phyloP scores from a whole-genome alignment of 306 rosid species.

The Vigna hirtella region DNA sequence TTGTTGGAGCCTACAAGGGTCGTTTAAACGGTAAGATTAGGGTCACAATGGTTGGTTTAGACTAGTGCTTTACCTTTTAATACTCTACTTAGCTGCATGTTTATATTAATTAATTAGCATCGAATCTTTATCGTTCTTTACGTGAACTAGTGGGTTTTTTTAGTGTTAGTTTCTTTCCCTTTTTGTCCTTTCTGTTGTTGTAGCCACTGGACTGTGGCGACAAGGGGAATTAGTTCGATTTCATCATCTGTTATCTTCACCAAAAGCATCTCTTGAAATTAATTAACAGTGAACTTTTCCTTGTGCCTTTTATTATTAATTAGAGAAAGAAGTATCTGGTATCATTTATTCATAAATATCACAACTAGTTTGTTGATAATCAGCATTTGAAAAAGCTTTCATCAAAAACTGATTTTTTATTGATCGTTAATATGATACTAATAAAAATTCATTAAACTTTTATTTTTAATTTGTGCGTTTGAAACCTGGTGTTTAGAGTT shows the following conservation, averaged over 20 bases:
- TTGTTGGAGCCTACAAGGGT: conserved; percentile 16
- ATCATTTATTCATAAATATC: too few relatives aligned
- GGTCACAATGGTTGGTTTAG: not conserved
- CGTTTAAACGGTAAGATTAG: conserved; percentile 22
- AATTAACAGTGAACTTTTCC: not conserved
- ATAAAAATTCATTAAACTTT: too few relatives aligned
- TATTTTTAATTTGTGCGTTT: too few relatives aligned
- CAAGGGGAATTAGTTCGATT: conserved; percentile 33
- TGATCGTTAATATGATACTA: too few relatives aligned
- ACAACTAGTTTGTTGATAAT: too few relatives aligned
- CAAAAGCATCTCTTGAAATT: not conserved
- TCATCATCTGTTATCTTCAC: conserved; percentile 2
- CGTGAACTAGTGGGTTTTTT: not conserved
- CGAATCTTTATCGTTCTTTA: conserved; percentile 24
- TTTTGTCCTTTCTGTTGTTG: not conserved
- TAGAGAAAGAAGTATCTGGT: too few relatives aligned
- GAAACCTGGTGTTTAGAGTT: too few relatives aligned
- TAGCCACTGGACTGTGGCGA: conserved; percentile 25
- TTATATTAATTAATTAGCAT: not conserved
- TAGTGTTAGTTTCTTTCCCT: not conserved
- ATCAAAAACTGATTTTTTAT: too few relatives aligned
- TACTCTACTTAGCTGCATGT: not conserved
- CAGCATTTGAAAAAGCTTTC: too few relatives aligned
- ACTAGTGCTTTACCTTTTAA: not conserved
- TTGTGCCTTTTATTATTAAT: not conserved